These are phyloP conservation scores for Glycyrrhiza uralensis DNA, from an alignment of 306 rosid genomes.

Conservation along the genomic window DNA sequence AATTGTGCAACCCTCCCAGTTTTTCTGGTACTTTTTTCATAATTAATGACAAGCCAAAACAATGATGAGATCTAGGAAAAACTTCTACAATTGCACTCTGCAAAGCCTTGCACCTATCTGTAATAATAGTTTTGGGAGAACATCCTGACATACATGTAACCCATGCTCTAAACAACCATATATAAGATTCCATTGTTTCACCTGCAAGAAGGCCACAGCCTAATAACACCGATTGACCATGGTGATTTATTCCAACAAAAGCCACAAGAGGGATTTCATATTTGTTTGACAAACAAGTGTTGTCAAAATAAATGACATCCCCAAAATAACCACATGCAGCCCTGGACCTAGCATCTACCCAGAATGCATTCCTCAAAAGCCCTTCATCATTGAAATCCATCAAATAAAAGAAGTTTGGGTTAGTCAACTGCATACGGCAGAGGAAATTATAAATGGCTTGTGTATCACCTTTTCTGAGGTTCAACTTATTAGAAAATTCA, in stretches of 20 bases:
- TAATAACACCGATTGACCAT: constrained; percentile 73
- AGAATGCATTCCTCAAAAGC: constrained; percentile 68
- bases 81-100: constrained; percentile 59
- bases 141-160: constrained; percentile 58
- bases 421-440: constrained; percentile 89
- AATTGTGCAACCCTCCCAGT: constrained; percentile 77
- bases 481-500: constrained; percentile 49
- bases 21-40: constrained; percentile 89
- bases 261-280: constrained; percentile 89
- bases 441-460: constrained; percentile 87
- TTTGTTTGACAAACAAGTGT: constrained; percentile 66
- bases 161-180: constrained; percentile 89
- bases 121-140: constrained; percentile 73
- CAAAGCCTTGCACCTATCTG: constrained; percentile 76
- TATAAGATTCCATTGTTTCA: constrained; percentile 68
- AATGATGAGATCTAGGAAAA: constrained; percentile 71
- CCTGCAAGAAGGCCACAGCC: constrained; percentile 92
- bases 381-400: constrained; percentile 92
- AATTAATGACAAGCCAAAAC: constrained; percentile 80
- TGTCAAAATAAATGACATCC: constrained; percentile 76
- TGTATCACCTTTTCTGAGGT: constrained; percentile 79
- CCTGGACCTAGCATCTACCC: constrained; percentile 82
- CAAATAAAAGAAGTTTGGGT: constrained; percentile 87
- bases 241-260: constrained; percentile 85
- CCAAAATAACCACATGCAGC: constrained; percentile 82